Evolutionary conservation across 2,329 filamentous ascomycete genomes (phyloP), one percentile per base, ranked within the genome.

Genomic region (Colletotrichum plurivorum): DNA sequence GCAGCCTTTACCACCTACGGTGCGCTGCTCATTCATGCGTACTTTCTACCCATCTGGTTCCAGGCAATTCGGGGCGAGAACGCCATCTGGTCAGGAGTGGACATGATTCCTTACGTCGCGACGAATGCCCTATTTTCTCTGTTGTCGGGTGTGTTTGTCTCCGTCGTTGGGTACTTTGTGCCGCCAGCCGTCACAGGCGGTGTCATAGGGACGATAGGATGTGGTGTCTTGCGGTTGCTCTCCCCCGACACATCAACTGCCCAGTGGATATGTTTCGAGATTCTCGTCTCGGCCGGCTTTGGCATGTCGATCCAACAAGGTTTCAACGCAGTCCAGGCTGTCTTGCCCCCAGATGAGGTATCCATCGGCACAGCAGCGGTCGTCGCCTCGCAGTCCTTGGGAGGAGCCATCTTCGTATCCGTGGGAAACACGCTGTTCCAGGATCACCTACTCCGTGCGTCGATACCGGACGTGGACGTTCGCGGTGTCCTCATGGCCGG

Each of bases 251-350:
- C 79, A 18, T 39, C 72, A 4, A 72, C 74, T 0, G 77, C 74
- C 5, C 75, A 77, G 48, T 85, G 83, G 83, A 80, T 86, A 13
- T 83, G 83, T 2, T 86, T 83, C 66, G 83, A 87, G 74, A 76
- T 86, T 5, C 73, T 86, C 5, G 77, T 75, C 16, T 84, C 84
- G 8, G 68, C 82, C 5, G 83, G 80, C 2, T 78, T 77, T 18
- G 84, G 84, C 6, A 72, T 75, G 3, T 78, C 73, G 2, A 76
- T 80, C 31, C 81, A 86, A 69, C 75, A 84, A 2, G 83, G 83
- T 3, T 81, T 85, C 69, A 81, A 83, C n/a, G 78, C 81, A 12
- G 79, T 78, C 5, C 82, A 84, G 56, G 75, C 72, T 15, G 73
- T 73, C 0, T 71, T 74, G 2, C 54, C 68, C 3, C 65, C 75